Conservation (phyloP, 768 basidiomycete species). For the Naganishia randhawae region DNA sequence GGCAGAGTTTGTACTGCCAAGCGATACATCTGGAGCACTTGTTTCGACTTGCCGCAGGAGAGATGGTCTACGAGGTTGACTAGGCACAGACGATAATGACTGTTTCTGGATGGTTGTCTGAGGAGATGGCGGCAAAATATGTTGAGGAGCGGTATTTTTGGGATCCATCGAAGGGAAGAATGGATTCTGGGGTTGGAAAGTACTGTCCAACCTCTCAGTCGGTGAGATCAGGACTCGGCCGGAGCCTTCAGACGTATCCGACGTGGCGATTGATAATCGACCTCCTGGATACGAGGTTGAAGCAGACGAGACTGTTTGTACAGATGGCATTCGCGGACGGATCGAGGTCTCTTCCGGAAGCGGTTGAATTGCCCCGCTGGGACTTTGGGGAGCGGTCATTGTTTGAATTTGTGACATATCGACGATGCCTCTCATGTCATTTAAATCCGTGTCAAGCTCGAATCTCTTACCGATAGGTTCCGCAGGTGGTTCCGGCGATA, state of each 20-base stretch:
- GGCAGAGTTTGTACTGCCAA: background rate
- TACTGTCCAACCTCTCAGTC: background rate
- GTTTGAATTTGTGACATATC: constrained; percentile 49
- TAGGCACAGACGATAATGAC: constrained; percentile 38
- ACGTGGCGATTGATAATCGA: constrained; percentile 7
- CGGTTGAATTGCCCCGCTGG: background rate
- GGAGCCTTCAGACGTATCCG: constrained; percentile 6
- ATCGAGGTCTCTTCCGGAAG: background rate
- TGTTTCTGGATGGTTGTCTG: constrained; percentile 36
- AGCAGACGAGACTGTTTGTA: background rate
- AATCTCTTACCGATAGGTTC: constrained; percentile 47
- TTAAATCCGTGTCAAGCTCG: constrained; percentile 65
- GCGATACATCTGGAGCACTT: constrained; percentile 1
- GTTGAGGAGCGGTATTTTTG: constrained; percentile 9
- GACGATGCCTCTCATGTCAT: constrained; percentile 78
- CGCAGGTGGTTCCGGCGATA: background rate
- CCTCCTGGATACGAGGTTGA: background rate
- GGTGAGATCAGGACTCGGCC: background rate
- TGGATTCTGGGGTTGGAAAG: constrained; percentile 24
- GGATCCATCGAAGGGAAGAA: constrained; percentile 21
- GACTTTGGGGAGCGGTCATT: constrained; percentile 3
- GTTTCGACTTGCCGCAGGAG: constrained; percentile 48
- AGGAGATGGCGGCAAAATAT: constrained; percentile 6
- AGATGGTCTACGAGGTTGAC: constrained; percentile 47
- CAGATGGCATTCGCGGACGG: background rate